phyloP scores from a whole-genome alignment of 257 asterid species.

The Scutellaria minor region DNA sequence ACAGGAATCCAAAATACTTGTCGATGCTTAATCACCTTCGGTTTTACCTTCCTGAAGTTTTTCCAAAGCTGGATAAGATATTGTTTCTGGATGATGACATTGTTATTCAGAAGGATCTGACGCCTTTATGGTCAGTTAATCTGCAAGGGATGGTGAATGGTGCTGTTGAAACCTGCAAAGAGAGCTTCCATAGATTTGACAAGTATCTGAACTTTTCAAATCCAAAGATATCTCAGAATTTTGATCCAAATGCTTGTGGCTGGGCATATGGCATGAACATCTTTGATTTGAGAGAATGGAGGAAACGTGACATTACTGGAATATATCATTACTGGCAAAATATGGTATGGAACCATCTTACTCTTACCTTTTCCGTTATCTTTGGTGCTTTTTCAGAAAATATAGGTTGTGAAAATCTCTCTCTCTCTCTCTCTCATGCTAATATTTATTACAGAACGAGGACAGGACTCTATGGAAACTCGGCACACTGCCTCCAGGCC shows the following conservation, averaged over 20 bases:
- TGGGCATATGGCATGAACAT: constrained; percentile 98
- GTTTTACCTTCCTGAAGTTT: constrained; percentile 93
- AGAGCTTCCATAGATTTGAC: constrained; percentile 94
- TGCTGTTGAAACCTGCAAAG: constrained; percentile 95
- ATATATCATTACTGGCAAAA: constrained; percentile 92
- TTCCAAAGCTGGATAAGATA: constrained; percentile 82
- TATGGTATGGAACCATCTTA: constrained; percentile 53
- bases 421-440: constrained; percentile 25
- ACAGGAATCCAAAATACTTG: constrained; percentile 91
- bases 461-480: constrained; percentile 96
- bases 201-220: constrained; percentile 90
- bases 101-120: constrained; percentile 92
- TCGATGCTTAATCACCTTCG: constrained; percentile 97
- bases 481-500: constrained; percentile 92
- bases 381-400: constrained; percentile 17
- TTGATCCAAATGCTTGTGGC: constrained; percentile 90
- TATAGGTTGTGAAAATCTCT: not conserved
- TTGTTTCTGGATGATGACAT: constrained; percentile 93
- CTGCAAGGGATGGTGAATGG: constrained; percentile 94
- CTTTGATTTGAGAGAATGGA: constrained; percentile 88
- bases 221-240: constrained; percentile 78
- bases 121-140: constrained; percentile 84
- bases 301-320: constrained; percentile 86
- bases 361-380: constrained; percentile 16
- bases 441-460: constrained; percentile 66